These are phyloP conservation scores for Hypoxylon crocopeplum DNA, from an alignment of 495 filamentous ascomycete species.

Conservation along the genomic window DNA sequence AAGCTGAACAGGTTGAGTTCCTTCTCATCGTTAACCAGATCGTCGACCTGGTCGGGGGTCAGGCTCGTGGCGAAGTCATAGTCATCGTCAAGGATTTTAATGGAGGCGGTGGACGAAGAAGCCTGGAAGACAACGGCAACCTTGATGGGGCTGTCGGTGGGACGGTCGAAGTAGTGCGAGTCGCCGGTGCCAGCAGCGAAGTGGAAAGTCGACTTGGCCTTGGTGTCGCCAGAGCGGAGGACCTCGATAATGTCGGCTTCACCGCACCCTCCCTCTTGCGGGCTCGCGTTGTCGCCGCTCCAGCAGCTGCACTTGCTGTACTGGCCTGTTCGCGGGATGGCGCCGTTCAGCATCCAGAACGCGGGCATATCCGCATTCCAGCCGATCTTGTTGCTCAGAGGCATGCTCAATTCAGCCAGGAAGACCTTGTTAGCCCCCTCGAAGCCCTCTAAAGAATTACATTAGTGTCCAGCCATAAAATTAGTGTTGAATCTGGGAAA, in stretches of 20 bases:
- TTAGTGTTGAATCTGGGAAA: neutral
- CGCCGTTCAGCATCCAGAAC: constrained; percentile 74
- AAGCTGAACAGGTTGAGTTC: constrained; percentile 38
- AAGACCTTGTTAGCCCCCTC: constrained; percentile 67
- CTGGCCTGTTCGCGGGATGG: constrained; percentile 69
- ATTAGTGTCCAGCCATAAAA: constrained; percentile 10
- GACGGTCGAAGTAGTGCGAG: constrained; percentile 69
- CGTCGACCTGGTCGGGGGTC: constrained; percentile 42
- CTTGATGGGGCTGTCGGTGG: constrained; percentile 59
- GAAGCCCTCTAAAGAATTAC: constrained; percentile 64
- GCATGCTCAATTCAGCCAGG: constrained; percentile 74
- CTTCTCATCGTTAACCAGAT: constrained; percentile 36
- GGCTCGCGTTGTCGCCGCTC: constrained; percentile 47
- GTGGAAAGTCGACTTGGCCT: constrained; percentile 67
- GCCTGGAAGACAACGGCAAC: constrained; percentile 64
- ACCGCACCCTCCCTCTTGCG: constrained; percentile 61
- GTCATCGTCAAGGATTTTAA: constrained; percentile 45
- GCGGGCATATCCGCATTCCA: constrained; percentile 66
- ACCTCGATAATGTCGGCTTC: constrained; percentile 77
- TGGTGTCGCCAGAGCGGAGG: constrained; percentile 55
- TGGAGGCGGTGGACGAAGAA: constrained; percentile 35
- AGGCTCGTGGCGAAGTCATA: constrained; percentile 43
- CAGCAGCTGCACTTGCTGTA: constrained; percentile 74
- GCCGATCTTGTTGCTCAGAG: constrained; percentile 51
- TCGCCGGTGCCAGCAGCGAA: constrained; percentile 60